Conservation (phyloP, 345 rosid genomes). For the Arabidopsis suecica region DNA sequence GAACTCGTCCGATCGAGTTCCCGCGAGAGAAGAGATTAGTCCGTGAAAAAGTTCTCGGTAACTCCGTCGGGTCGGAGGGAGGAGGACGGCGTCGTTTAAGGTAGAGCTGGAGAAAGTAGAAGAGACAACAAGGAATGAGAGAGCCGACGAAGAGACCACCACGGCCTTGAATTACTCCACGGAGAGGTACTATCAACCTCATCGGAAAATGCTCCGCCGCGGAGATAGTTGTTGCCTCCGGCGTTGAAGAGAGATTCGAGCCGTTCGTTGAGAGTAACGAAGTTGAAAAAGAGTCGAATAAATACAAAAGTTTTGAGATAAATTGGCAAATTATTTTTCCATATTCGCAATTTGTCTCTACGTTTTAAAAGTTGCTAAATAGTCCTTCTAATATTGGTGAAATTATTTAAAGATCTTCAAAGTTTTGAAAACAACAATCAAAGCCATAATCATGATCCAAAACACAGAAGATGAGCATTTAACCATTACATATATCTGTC, state of each 20-base stretch:
- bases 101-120: conserved; percentile 76
- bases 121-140: conserved; percentile 85
- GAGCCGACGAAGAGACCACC: conserved; percentile 84
- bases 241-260: conserved; percentile 33
- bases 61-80: conserved; percentile 52
- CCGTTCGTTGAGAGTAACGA: conserved; percentile 35
- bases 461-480: conserved; percentile 11
- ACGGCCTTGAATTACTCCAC: conserved; percentile 81
- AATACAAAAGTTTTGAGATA: conserved; percentile 13
- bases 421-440: neutral
- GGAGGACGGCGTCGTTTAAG: conserved; percentile 74
- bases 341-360: conserved; percentile 19
- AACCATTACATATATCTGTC: conserved; percentile 17
- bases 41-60: conserved; percentile 64
- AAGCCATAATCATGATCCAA: neutral
- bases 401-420: neutral
- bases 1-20: conserved; percentile 58
- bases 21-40: conserved; percentile 57
- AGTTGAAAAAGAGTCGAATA: neutral
- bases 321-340: neutral
- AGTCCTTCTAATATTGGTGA: neutral
- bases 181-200: conserved; percentile 86
- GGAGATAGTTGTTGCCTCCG: conserved; percentile 1
- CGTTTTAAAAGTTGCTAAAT: neutral
- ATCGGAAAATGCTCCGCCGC: conserved; percentile 47